Evolutionary conservation across 805 yeast species (phyloP), one percentile per base, ranked within the genome.

Genomic region (Candida peoriensis): DNA sequence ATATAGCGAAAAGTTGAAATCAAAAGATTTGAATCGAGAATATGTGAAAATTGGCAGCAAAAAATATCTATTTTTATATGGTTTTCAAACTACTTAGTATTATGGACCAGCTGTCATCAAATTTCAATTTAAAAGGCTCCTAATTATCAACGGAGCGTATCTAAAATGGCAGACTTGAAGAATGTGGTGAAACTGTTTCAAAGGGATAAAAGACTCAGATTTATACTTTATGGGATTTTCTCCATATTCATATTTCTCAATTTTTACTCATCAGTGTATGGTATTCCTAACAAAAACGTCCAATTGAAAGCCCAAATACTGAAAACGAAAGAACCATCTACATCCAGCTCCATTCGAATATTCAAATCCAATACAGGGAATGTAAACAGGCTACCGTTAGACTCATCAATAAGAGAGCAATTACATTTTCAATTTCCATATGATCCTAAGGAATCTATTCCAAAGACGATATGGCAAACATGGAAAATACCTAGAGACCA

Each of bases 391-490:
- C 35, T 48, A 3, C 36, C 42, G 10, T 36, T 24, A 2, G 20
- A 40, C 18, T 36, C 52, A 6, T 30, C 57, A 3, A 37, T 68
- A 30, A 55, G 82, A 28, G 77, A 74, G 15, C 86, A 83, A 53
- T 66, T 89, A 42, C 68, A 81, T 14, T 76, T 60, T 53, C 72
- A 81, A 46, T 84, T 76, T 54, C 95, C 96, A 0, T 90, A 89
- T 60, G 81, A 81, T 41, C 64, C 78, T 21, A 39, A 61, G 5
- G 64, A 70, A 21, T 74, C 74, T 20, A 74, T 88, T 38, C 94
- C 96, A 0, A 82, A 79, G 15, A 74, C 74, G 45, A 76, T 90
- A 26, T 90, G 97, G 96, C 97, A 90, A 60, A 79, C 96, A 1
- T 90, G 97, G 96, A 90, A 88, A 60, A 77, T 71, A 31, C 76